Conservation (phyloP, 208 protist genomes). For the Leishmania braziliensis region DNA sequence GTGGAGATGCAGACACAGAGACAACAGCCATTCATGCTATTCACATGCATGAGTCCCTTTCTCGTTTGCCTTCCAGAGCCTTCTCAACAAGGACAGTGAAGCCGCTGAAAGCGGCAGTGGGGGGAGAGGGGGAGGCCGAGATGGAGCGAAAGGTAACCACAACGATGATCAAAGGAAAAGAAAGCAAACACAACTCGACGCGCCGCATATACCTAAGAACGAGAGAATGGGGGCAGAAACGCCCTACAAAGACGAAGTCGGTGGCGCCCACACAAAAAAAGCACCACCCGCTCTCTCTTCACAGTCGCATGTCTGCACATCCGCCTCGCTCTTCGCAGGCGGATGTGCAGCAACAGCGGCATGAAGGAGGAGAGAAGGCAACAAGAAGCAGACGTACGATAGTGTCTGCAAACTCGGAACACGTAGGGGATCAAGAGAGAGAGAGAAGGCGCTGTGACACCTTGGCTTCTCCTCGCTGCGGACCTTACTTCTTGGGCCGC, state of each 20-base stretch:
- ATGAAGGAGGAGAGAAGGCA: background rate
- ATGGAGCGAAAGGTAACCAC: background rate
- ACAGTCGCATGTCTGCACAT: background rate
- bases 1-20: background rate
- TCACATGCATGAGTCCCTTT: background rate
- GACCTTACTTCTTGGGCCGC: constrained; percentile 31
- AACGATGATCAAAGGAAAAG: background rate
- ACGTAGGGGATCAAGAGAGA: background rate
- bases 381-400: background rate
- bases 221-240: background rate
- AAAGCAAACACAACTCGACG: background rate
- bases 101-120: background rate
- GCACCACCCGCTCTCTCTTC: background rate
- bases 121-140: background rate
- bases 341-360: background rate
- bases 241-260: background rate
- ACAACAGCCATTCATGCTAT: background rate
- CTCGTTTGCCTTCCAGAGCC: background rate
- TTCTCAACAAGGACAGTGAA: background rate
- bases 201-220: background rate
- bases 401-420: background rate
- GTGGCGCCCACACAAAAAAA: background rate
- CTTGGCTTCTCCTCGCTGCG: background rate
- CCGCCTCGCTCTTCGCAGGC: background rate
- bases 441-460: background rate